phyloP scores from a whole-genome alignment of 2,329 filamentous ascomycete genomes.

The Mycosphaerelloides madeirae region DNA sequence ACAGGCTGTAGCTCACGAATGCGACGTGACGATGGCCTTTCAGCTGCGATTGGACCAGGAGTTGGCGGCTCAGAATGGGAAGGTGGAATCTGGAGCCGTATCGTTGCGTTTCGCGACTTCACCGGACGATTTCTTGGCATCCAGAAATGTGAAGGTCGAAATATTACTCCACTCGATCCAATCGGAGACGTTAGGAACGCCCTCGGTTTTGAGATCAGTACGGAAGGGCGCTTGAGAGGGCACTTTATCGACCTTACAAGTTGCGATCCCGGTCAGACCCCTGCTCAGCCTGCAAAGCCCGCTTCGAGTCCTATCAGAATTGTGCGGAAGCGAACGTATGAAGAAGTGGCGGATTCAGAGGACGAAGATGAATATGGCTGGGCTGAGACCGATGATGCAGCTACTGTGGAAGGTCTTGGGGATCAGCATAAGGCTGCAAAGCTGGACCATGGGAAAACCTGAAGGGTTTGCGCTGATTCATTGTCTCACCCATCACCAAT shows the following conservation, averaged over 20 bases:
- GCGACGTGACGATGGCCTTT: constrained; percentile 46
- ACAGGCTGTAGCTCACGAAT: constrained; percentile 82
- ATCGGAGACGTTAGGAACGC: constrained; percentile 39
- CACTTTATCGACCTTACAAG: constrained; percentile 18
- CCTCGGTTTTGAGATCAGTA: constrained; percentile 48
- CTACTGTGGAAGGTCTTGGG: background rate
- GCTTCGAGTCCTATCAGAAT: constrained; percentile 7
- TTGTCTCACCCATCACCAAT: too few species aligned
- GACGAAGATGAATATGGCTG: constrained; percentile 68
- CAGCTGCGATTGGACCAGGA: constrained; percentile 68
- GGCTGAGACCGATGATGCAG: constrained; percentile 61
- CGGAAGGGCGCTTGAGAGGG: constrained; percentile 39
- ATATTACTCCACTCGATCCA: constrained; percentile 29
- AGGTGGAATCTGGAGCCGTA: constrained; percentile 63
- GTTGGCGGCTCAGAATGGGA: constrained; percentile 78
- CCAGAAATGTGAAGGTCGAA: constrained; percentile 41
- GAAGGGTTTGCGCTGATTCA: too few species aligned
- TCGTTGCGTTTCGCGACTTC: constrained; percentile 76
- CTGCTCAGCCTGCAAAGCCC: background rate
- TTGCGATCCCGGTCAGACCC: constrained; percentile 3
- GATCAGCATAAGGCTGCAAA: constrained; percentile 2
- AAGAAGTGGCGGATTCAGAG: constrained; percentile 57
- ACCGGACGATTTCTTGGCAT: constrained; percentile 41
- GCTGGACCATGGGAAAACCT: too few species aligned
- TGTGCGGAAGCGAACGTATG: constrained; percentile 53